A percentile compares a stretch with the other conserved stretches of the same genome.
Evolutionary conservation across 2,329 filamentous ascomycete genomes (phyloP).

Genomic region (Hymenoscyphus fraxineus): DNA sequence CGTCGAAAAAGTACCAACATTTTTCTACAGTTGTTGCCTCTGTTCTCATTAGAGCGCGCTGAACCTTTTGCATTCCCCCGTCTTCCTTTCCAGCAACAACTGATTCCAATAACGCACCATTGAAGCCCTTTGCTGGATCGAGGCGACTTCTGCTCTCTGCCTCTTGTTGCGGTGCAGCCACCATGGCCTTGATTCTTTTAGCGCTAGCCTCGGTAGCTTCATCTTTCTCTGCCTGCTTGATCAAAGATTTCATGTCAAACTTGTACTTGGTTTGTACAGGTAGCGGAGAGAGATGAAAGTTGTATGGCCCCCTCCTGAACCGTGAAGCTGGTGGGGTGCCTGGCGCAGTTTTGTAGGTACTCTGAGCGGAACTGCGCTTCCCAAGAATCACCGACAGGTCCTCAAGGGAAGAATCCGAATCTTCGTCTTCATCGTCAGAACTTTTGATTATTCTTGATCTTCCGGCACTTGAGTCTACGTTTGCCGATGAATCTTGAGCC

Average conservation of each 20-base stretch:
- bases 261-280: constrained; percentile 54
- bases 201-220: constrained; percentile 56
- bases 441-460: background rate
- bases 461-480: background rate
- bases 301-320: background rate
- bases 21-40: constrained; percentile 53
- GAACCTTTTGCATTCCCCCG: constrained; percentile 42
- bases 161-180: constrained; percentile 26
- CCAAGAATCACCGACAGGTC: background rate
- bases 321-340: constrained; percentile 3
- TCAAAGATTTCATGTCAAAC: constrained; percentile 60
- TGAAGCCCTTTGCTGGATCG: constrained; percentile 10
- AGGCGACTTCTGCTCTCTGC: constrained; percentile 8
- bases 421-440: constrained; percentile 9
- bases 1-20: constrained; percentile 55
- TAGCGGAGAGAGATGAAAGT: constrained; percentile 42
- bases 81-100: constrained; percentile 43
- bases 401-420: constrained; percentile 5
- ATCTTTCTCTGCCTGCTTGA: constrained; percentile 56
- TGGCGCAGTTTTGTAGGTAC: background rate
- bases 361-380: background rate
- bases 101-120: constrained; percentile 41
- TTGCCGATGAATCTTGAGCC: background rate
- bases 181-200: constrained; percentile 36
- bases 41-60: constrained; percentile 56